Percentiles rank a stretch among this genome's conserved stretches.
These are phyloP conservation scores for Kazachstania bromeliacearum DNA, from an alignment of 805 yeast species.

Conservation along the genomic window DNA sequence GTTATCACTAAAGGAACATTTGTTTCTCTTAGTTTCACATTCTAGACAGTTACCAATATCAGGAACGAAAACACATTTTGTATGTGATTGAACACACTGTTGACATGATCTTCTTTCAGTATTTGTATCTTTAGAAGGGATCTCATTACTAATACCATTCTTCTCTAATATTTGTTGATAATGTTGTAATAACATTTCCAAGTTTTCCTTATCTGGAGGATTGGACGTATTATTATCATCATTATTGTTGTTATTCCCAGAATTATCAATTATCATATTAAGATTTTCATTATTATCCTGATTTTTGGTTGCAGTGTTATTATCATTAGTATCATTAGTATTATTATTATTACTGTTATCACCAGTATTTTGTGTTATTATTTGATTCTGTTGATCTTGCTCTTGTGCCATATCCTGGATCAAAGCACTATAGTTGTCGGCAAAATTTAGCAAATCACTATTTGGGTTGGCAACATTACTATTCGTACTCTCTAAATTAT, in stretches of 20 bases:
- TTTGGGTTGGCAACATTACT: constrained; percentile 3
- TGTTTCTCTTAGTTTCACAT: constrained; percentile 64
- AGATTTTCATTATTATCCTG: too few relatives aligned
- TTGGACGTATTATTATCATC: too few relatives aligned
- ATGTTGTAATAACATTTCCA: constrained; percentile 24
- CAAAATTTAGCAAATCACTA: constrained; percentile 16
- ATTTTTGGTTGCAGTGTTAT: constrained; percentile 4
- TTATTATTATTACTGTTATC: not conserved
- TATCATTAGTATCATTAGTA: not conserved
- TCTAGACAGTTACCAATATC: constrained; percentile 57
- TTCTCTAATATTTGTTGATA: constrained; percentile 21
- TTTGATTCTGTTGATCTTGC: constrained; percentile 4
- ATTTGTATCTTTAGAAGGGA: not conserved
- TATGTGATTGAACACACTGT: constrained; percentile 72
- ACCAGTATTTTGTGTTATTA: constrained; percentile 2
- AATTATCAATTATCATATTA: not conserved
- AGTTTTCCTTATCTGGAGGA: constrained; percentile 19
- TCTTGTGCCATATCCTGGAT: constrained; percentile 19
- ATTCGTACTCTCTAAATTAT: not conserved
- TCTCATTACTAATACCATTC: constrained; percentile 6
- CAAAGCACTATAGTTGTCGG: constrained; percentile 22
- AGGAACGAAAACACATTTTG: constrained; percentile 64
- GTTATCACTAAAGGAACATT: constrained; percentile 61
- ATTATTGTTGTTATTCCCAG: constrained; percentile 1
- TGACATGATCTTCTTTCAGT: constrained; percentile 52